These are phyloP conservation scores for Boletus smithii DNA, from an alignment of 1,284 basidiomycete genomes.

Conservation along the genomic window DNA sequence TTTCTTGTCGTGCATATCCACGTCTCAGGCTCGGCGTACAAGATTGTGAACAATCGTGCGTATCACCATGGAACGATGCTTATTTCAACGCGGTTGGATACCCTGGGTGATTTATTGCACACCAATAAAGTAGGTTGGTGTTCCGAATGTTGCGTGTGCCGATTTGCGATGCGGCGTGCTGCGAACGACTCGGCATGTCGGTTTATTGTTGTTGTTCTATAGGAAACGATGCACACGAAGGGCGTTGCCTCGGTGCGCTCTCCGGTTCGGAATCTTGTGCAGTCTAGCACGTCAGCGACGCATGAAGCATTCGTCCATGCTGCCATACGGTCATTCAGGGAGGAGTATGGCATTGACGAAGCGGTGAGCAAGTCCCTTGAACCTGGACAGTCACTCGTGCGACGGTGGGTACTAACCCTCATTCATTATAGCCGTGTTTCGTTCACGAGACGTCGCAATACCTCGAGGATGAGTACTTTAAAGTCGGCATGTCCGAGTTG, in stretches of 20 bases:
- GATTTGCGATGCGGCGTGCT: neutral
- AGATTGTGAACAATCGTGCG: constrained; percentile 86
- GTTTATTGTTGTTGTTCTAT: neutral
- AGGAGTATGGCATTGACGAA: constrained; percentile 56
- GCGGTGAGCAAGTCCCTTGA: constrained; percentile 33
- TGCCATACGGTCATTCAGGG: constrained; percentile 68
- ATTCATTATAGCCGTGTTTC: constrained; percentile 28
- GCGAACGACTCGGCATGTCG: neutral
- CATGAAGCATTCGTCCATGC: constrained; percentile 75
- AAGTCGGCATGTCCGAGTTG: constrained; percentile 68
- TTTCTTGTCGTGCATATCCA: constrained; percentile 35
- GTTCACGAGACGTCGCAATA: constrained; percentile 46
- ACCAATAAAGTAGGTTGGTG: constrained; percentile 59
- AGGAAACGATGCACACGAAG: constrained; percentile 79
- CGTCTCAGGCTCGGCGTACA: constrained; percentile 98
- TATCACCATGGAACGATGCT: constrained; percentile 99
- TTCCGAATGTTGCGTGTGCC: neutral
- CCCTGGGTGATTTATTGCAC: constrained; percentile 70
- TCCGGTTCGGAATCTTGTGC: constrained; percentile 81
- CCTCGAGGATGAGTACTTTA: constrained; percentile 54
- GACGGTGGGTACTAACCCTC: neutral
- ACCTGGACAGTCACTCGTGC: neutral
- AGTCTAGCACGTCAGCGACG: constrained; percentile 50
- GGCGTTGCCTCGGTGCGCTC: constrained; percentile 91
- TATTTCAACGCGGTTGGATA: constrained; percentile 73